Conservation (phyloP, 495 filamentous ascomycete genomes). For the Hypoxylon cercidicola region DNA sequence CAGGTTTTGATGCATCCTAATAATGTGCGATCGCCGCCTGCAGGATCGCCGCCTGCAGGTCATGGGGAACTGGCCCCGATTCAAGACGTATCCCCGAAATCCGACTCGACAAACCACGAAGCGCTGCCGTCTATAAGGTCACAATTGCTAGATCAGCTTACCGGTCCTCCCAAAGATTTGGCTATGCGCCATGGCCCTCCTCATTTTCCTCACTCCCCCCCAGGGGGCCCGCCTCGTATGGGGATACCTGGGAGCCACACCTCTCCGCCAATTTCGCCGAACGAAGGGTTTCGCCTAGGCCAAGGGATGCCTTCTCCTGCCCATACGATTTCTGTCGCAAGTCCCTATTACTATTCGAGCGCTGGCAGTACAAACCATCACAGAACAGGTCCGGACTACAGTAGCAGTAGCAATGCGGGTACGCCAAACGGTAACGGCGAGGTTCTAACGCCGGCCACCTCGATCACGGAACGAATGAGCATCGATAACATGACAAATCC, state of each 20-base stretch:
- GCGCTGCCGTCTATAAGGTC: conserved; percentile 58
- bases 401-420: conserved; percentile 44
- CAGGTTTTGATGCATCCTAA: conserved; percentile 47
- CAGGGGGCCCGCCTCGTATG: conserved; percentile 39
- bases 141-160: conserved; percentile 52
- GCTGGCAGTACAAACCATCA: conserved; percentile 30
- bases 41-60: conserved; percentile 40
- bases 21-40: conserved; percentile 46
- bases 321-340: conserved; percentile 39
- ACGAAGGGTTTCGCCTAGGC: conserved; percentile 43
- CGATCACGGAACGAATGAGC: conserved; percentile 61
- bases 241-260: conserved; percentile 46
- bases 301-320: conserved; percentile 47
- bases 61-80: conserved; percentile 62
- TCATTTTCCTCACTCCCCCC: conserved; percentile 49
- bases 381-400: conserved; percentile 40
- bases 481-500: conserved; percentile 60
- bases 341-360: conserved; percentile 41
- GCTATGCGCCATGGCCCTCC: conserved; percentile 35
- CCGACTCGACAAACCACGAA: conserved; percentile 52
- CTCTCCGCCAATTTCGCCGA: conserved; percentile 57
- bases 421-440: conserved; percentile 48
- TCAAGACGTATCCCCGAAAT: conserved; percentile 57
- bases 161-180: conserved; percentile 42
- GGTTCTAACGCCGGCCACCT: conserved; percentile 49